Evolutionary conservation across 2,329 filamentous ascomycete species (phyloP).

Genomic region (Onygena corvina): DNA sequence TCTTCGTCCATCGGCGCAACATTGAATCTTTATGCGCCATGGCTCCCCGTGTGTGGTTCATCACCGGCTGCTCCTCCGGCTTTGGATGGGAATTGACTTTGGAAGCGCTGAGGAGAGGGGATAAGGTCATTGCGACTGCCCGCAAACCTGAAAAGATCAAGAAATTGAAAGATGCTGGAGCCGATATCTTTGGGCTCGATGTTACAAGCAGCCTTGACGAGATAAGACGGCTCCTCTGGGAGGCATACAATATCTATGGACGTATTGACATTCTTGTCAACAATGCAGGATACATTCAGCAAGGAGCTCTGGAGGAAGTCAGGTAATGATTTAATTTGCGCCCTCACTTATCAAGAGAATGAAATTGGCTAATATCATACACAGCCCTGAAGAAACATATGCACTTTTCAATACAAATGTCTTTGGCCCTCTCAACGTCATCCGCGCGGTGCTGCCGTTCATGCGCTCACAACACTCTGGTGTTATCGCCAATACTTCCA

Average conservation of each 20-base stretch:
- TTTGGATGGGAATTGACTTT: slow-evolving; percentile 23
- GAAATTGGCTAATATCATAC: slow-evolving; percentile 3
- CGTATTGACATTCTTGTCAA: slow-evolving; percentile 28
- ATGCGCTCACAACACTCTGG: slow-evolving; percentile 25
- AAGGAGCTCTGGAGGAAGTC: slow-evolving; percentile 23
- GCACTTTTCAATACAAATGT: slow-evolving; percentile 29
- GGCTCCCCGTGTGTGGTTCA: slow-evolving; percentile 24
- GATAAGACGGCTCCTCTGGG: slow-evolving; percentile 16
- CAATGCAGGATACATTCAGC: slow-evolving; percentile 24
- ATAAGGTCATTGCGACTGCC: slow-evolving; percentile 28
- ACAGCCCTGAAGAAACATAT: slow-evolving; percentile 17
- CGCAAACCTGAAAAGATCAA: slow-evolving; percentile 22
- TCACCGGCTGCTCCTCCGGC: slow-evolving; percentile 28
- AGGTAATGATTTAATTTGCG: slow-evolving; percentile 12
- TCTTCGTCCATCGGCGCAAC: background rate
- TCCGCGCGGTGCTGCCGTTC: slow-evolving; percentile 28
- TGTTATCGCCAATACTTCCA: slow-evolving; percentile 29
- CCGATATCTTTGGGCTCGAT: slow-evolving; percentile 20
- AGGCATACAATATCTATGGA: slow-evolving; percentile 18
- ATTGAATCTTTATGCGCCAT: slow-evolving; percentile 6
- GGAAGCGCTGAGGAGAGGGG: slow-evolving; percentile 21
- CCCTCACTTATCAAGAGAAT: background rate
- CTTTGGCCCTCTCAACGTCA: slow-evolving; percentile 29
- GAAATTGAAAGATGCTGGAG: slow-evolving; percentile 20
- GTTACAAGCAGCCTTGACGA: slow-evolving; percentile 17